phyloP scores from a whole-genome alignment of 495 filamentous ascomycete species.

The Podospora bellae-mahoneyi region DNA sequence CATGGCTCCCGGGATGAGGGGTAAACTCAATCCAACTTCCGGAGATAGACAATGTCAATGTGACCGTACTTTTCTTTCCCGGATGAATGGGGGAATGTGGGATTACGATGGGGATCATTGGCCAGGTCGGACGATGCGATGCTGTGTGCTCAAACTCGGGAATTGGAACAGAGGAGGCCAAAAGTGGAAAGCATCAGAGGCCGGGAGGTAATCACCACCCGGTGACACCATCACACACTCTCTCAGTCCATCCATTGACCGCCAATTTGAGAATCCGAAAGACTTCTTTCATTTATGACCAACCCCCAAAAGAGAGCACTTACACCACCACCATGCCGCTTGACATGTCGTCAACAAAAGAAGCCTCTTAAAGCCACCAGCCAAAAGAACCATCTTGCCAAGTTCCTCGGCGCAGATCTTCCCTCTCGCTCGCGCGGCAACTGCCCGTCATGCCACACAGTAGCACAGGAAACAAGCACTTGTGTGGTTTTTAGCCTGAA shows the following conservation, averaged over 20 bases:
- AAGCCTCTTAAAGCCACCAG: not conserved
- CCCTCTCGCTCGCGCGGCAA: constrained; percentile 4
- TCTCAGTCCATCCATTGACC: not conserved
- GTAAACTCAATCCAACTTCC: not conserved
- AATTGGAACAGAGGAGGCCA: not conserved
- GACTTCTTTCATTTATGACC: not conserved
- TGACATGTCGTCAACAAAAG: constrained; percentile 4
- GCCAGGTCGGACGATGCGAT: constrained; percentile 7
- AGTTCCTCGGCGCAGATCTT: constrained; percentile 7
- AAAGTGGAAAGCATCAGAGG: not conserved
- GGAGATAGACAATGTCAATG: not conserved
- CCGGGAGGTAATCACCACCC: not conserved
- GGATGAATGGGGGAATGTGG: constrained; percentile 3
- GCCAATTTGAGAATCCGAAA: not conserved
- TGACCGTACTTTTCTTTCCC: not conserved
- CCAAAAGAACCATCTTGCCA: not conserved
- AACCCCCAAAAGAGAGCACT: not conserved
- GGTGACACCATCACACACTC: not conserved
- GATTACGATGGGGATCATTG: not conserved
- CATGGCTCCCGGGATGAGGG: not conserved
- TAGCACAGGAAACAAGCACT: constrained; percentile 9
- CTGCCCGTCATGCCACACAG: not conserved
- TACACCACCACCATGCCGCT: not conserved
- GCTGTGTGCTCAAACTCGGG: not conserved
- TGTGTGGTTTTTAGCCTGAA: constrained; percentile 25